A percentile compares a stretch with the other conserved stretches of the same genome.
These are phyloP conservation scores for Cytospora mali DNA, from an alignment of 2,329 filamentous ascomycete species.

Conservation along the genomic window DNA sequence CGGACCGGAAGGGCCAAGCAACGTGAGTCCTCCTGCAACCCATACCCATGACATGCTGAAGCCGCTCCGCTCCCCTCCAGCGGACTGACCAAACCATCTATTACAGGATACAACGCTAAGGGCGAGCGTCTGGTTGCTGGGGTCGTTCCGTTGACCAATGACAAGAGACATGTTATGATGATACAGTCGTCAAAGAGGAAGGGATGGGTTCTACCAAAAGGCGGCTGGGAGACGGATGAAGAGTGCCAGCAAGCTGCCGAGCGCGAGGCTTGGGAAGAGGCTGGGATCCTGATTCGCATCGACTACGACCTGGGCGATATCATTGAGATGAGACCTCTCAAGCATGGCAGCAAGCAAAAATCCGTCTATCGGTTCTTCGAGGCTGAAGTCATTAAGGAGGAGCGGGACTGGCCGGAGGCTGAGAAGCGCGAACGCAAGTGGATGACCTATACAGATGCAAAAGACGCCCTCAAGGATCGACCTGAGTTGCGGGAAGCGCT, in stretches of 20 bases:
- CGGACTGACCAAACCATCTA: slow-evolving; percentile 42
- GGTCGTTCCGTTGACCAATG: slow-evolving; percentile 83
- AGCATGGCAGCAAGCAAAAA: slow-evolving; percentile 66
- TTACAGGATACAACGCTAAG: slow-evolving; percentile 82
- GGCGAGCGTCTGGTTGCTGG: slow-evolving; percentile 95
- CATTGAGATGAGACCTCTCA: slow-evolving; percentile 79
- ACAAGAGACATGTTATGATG: slow-evolving; percentile 86
- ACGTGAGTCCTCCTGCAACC: slow-evolving; percentile 60
- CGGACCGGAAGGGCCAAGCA: slow-evolving; percentile 78
- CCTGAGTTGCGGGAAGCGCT: slow-evolving; percentile 90
- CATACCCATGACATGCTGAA: slow-evolving; percentile 28
- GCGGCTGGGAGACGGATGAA: slow-evolving; percentile 96
- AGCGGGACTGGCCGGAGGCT: slow-evolving; percentile 88
- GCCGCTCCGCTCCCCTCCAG: slow-evolving; percentile 30
- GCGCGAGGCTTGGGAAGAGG: slow-evolving; percentile 97
- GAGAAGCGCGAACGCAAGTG: slow-evolving; percentile 89
- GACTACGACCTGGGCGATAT: slow-evolving; percentile 86
- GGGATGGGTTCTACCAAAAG: slow-evolving; percentile 96
- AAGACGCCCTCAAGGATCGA: slow-evolving; percentile 71
- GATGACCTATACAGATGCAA: slow-evolving; percentile 85
- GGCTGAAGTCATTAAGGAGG: slow-evolving; percentile 83
- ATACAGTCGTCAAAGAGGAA: slow-evolving; percentile 91
- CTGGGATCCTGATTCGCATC: slow-evolving; percentile 84
- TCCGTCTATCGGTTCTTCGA: slow-evolving; percentile 82
- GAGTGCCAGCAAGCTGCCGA: slow-evolving; percentile 80